Percentiles rank a stretch among this genome's conserved stretches.
These are phyloP conservation scores for Cladorrhinum samala DNA, from an alignment of 495 filamentous ascomycete genomes.

Conservation along the genomic window DNA sequence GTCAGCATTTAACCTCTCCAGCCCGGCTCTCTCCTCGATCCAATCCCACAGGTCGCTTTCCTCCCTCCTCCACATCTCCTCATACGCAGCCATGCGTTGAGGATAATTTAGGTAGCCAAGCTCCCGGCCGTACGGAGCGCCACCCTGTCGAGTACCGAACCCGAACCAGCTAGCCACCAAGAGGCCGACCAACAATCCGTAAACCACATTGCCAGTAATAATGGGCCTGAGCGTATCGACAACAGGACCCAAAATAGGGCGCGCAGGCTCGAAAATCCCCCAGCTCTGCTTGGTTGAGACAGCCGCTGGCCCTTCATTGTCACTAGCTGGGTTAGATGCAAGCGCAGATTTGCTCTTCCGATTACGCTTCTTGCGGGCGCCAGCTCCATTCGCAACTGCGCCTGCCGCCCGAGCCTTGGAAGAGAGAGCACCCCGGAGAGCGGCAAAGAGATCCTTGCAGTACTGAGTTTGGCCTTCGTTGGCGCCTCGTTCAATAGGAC, in stretches of 20 bases:
- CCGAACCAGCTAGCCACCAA: conserved; percentile 52
- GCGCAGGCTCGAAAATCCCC: conserved; percentile 77
- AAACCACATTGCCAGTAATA: conserved; percentile 61
- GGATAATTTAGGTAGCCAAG: conserved; percentile 42
- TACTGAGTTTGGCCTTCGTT: conserved; percentile 84
- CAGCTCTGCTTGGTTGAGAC: conserved; percentile 49
- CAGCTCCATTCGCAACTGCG: conserved; percentile 30
- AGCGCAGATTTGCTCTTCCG: conserved; percentile 50
- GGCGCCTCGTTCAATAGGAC: conserved; percentile 91
- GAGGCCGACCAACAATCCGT: conserved; percentile 53
- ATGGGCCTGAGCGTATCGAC: conserved; percentile 64
- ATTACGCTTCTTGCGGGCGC: conserved; percentile 43
- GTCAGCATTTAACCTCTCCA: conserved; percentile 54
- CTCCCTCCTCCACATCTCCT: conserved; percentile 86
- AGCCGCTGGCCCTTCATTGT: conserved; percentile 41
- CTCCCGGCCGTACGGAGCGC: conserved; percentile 28
- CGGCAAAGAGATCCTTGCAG: conserved; percentile 65
- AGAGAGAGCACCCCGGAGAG: conserved; percentile 66
- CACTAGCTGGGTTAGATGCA: conserved; percentile 35
- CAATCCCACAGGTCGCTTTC: conserved; percentile 93
- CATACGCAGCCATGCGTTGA: conserved; percentile 76
- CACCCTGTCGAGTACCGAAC: conserved; percentile 38
- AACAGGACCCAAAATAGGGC: conserved; percentile 61
- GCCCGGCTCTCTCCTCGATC: conserved; percentile 81
- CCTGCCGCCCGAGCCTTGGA: conserved; percentile 50